Evolutionary conservation across 805 yeast genomes (phyloP).

Genomic region (Lipomyces oligophaga): DNA sequence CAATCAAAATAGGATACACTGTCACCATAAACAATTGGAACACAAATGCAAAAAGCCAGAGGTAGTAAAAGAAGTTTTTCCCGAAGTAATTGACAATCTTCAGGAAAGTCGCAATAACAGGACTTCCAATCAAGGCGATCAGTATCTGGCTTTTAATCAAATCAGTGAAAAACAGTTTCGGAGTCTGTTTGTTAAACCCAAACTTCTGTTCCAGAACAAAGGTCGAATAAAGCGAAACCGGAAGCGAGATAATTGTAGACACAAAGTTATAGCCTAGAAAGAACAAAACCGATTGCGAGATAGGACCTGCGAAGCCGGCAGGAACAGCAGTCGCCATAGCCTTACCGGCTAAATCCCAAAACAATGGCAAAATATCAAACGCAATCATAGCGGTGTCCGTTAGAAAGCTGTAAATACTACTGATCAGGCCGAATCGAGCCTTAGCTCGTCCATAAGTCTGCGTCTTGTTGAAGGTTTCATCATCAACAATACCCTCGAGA

Average conservation of each 20-base stretch:
- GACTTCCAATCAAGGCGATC: conserved; percentile 59
- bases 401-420: conserved; percentile 48
- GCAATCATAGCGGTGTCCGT: conserved; percentile 58
- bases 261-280: conserved; percentile 49
- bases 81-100: conserved; percentile 79
- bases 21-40: conserved; percentile 66
- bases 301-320: conserved; percentile 36
- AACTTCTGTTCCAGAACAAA: conserved; percentile 88
- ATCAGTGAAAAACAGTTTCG: conserved; percentile 69
- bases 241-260: conserved; percentile 56
- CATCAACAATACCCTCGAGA: conserved; percentile 63
- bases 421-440: conserved; percentile 59
- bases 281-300: conserved; percentile 70
- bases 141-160: conserved; percentile 57
- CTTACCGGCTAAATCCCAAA: conserved; percentile 53
- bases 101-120: conserved; percentile 68
- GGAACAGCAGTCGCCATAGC: conserved; percentile 37
- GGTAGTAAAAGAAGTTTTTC: conserved; percentile 73
- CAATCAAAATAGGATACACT: conserved; percentile 77
- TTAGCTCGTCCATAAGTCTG: conserved; percentile 78
- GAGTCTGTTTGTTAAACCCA: conserved; percentile 88
- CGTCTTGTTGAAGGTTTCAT: conserved; percentile 70
- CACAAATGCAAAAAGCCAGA: conserved; percentile 64
- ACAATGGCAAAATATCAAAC: conserved; percentile 58
- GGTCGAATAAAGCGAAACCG: conserved; percentile 68